Base-by-base conservation (phyloP, 2,329 filamentous ascomycete species). In the Phialocephala subalpina region DNA sequence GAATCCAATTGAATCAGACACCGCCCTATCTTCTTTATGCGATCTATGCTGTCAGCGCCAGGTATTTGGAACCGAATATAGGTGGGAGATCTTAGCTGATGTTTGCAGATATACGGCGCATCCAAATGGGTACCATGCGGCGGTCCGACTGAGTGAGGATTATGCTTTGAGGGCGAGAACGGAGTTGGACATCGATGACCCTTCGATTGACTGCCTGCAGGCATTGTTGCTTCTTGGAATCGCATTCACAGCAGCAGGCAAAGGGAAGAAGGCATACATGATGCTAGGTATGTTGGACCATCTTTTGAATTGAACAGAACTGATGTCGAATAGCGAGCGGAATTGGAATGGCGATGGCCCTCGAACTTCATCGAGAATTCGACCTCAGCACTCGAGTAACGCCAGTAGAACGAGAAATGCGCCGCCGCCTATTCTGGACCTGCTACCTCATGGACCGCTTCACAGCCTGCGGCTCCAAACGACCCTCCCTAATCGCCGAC, bases 391-490 rank as follows among this genome's bases (percentile, higher is more conserved):
- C 87, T 14, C 86, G 87, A 63, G 83, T 92, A 12, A 86, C 87
- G 0, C 83, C 88, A 0, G 81, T 87, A 3, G 93, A 97, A 75
- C 86, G 91, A 63, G 93, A 97, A 80, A 89, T 90, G 74, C 86
- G 92, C 55, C 84, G 93, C 62, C 86, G 92, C n/a, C 81, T 97
- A 1, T 97, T 97, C 78, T 97, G 93, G 93, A 90, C 92, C 1
- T 95, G 92, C 75, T 97, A 96, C 73, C 81, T 97, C 29, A 89
- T 97, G 78, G 93, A 97, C 75, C 87, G 92, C n/a, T 96, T 95
- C 72, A 85, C 90, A 71, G 87, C 91, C 1, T 93, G 91, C 70
- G 93, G 93, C 18, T 95, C 93, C 3, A 93, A 92, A 73, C 85
- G 93, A 11, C 92, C 93, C 0, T 92, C 91, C n/a, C 81, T 97